Evolutionary conservation across 1,139 yeast species (phyloP).

Genomic region (Taphrina deformans): DNA sequence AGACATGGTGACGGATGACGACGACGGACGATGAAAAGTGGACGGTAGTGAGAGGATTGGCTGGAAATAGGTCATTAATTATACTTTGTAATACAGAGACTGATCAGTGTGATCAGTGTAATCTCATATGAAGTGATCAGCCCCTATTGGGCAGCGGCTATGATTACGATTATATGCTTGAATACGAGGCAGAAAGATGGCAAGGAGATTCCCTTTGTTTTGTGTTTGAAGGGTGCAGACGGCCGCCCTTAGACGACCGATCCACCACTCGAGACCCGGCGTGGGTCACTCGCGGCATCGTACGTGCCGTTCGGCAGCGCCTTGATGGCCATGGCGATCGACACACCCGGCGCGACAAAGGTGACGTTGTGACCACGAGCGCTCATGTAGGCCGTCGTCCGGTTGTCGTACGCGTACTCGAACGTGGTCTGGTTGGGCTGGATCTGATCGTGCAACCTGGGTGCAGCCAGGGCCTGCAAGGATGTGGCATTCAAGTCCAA

Average conservation of each 20-base stretch:
- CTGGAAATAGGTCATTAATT: no score
- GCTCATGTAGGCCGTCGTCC: conserved; percentile 15
- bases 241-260: conserved; percentile 12
- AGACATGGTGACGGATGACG: no score
- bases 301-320: conserved; percentile 1
- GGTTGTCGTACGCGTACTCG: conserved; percentile 52
- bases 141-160: no score
- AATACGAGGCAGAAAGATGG: no score
- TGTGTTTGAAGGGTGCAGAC: no score
- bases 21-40: no score
- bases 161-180: no score
- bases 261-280: conserved; percentile 26
- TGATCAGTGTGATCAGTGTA: no score
- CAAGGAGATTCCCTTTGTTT: no score
- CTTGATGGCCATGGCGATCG: conserved; percentile 26
- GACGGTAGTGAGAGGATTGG: no score
- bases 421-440: conserved; percentile 67
- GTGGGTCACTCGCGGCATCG: conserved; percentile 28
- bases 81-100: no score
- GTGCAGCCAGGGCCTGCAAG: conserved; percentile 68
- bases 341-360: conserved; percentile 16
- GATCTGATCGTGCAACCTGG: conserved; percentile 86
- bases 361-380: conserved; percentile 27
- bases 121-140: no score
- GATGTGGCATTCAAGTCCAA: conserved; percentile 60